Evolutionary conservation across 2,329 filamentous ascomycete genomes (phyloP).

Genomic region (Teratosphaeria pseudoeucalypti): DNA sequence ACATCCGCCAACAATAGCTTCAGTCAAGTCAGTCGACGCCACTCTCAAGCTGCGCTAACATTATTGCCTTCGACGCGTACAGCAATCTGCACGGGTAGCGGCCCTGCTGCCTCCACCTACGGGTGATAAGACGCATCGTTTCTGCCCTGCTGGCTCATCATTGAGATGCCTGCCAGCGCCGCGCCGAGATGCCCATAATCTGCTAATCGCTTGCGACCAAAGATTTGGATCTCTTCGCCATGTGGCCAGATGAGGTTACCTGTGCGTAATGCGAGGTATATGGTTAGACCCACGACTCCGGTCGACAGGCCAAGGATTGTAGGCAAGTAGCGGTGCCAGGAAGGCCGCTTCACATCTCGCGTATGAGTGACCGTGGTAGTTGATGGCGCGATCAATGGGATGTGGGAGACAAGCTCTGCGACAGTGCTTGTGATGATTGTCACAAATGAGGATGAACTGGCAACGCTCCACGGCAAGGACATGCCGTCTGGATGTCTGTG

Average conservation of each 20-base stretch:
- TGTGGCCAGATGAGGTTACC: constrained; percentile 22
- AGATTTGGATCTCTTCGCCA: constrained; percentile 24
- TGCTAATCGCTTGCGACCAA: constrained; percentile 22
- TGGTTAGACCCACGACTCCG: constrained; percentile 9
- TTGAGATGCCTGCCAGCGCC: constrained; percentile 21
- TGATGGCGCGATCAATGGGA: constrained; percentile 1
- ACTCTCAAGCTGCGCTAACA: background rate
- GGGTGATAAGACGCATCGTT: background rate
- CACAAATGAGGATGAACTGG: background rate
- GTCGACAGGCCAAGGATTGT: constrained; percentile 10
- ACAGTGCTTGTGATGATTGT: constrained; percentile 1
- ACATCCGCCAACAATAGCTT: too few relatives aligned
- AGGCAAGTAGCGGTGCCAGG: constrained; percentile 12
- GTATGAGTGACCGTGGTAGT: constrained; percentile 1
- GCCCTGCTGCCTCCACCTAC: background rate
- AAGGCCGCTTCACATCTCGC: background rate
- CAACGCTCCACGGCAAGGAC: constrained; percentile 17
- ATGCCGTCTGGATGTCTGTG: constrained; percentile 3
- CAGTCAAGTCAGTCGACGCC: too few relatives aligned
- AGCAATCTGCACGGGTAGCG: background rate
- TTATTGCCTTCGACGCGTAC: background rate
- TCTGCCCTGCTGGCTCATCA: background rate
- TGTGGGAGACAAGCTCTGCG: constrained; percentile 4
- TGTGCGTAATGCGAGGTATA: constrained; percentile 13
- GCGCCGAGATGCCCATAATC: constrained; percentile 27